phyloP scores from a whole-genome alignment of 73 alveolate genomes.

The Symbiodinium pilosum region DNA sequence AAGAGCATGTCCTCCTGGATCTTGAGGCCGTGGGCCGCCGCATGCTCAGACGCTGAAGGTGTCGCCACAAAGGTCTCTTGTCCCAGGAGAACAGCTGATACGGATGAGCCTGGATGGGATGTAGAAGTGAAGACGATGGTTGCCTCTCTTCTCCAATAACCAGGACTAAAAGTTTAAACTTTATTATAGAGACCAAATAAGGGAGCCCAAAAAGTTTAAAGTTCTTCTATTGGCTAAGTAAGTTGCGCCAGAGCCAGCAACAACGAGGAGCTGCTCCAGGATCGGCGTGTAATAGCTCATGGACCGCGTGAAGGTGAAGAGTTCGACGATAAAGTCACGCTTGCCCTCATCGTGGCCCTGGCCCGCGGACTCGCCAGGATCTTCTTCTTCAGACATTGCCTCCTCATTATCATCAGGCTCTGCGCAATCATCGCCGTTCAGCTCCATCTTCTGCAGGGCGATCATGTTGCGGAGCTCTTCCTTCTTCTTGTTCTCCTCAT shows the following conservation, averaged over 20 bases:
- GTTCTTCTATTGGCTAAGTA: no score
- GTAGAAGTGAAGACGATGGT: not conserved
- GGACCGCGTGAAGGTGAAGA: slow-evolving; percentile 1
- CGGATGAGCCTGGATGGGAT: not conserved
- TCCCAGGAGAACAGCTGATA: not conserved
- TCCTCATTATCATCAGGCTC: not conserved
- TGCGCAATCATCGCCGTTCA: not conserved
- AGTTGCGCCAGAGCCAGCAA: not conserved
- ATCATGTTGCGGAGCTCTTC: not conserved
- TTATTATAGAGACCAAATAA: no score
- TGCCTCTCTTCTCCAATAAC: no score
- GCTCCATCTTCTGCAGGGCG: not conserved
- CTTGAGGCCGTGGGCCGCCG: not conserved
- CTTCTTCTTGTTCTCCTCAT: not conserved
- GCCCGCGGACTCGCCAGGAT: not conserved
- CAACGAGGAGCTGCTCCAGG: not conserved
- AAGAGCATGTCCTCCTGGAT: not conserved
- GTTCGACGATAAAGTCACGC: slow-evolving; percentile 19
- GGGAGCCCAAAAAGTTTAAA: no score
- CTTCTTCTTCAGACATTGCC: slow-evolving; percentile 4
- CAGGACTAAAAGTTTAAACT: no score
- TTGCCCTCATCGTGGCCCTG: not conserved
- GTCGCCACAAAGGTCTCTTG: not conserved
- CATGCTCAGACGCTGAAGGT: not conserved
- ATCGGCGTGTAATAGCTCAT: not conserved